Evolutionary conservation across 2,329 filamentous ascomycete species (phyloP).

Genomic region (Neoarthrinium moseri): DNA sequence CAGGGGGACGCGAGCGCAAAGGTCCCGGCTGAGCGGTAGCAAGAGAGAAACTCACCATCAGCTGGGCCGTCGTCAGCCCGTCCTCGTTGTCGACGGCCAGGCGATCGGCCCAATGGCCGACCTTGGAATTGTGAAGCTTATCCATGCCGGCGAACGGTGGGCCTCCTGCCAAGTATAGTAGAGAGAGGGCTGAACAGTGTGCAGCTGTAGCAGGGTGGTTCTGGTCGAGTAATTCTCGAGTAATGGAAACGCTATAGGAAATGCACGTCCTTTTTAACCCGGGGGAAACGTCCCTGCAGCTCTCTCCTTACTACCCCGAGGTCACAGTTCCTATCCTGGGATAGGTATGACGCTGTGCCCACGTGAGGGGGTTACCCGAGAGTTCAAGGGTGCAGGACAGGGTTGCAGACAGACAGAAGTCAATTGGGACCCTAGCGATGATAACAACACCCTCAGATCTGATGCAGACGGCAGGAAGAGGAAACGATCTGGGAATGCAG

Average conservation of each 20-base stretch:
- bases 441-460: too few relatives aligned
- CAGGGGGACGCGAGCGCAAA: too few relatives aligned
- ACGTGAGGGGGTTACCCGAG: background rate
- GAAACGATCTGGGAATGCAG: too few relatives aligned
- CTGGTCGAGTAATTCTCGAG: conserved; percentile 22
- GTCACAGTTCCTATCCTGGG: too few relatives aligned
- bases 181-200: background rate
- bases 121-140: conserved; percentile 33
- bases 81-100: conserved; percentile 73
- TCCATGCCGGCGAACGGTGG: conserved; percentile 29
- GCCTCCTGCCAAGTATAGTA: background rate
- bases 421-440: too few relatives aligned
- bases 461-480: too few relatives aligned
- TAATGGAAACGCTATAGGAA: conserved; percentile 15
- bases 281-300: too few relatives aligned
- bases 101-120: conserved; percentile 51
- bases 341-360: background rate
- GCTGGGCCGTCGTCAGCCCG: conserved; percentile 73
- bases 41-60: conserved; percentile 67
- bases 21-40: too few relatives aligned
- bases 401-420: too few relatives aligned
- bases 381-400: background rate
- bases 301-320: too few relatives aligned
- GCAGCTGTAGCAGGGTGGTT: conserved; percentile 10
- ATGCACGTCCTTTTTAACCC: background rate